Evolutionary conservation across 78 protist genomes (phyloP).

Genomic region (Polysphondylium violaceum): DNA sequence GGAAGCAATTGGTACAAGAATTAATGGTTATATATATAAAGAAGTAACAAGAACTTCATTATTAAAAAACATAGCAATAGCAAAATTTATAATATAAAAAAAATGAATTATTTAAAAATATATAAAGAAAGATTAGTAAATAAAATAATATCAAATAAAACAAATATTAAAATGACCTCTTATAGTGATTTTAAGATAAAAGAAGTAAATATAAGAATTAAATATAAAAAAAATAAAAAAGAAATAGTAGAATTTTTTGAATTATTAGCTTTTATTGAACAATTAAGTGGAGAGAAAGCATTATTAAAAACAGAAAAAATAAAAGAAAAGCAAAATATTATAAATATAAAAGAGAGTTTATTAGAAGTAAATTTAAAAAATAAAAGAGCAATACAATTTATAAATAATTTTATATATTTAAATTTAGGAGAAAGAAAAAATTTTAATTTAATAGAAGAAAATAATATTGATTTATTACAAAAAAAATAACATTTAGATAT

Average conservation of each 20-base stretch:
- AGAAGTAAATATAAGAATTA: neutral
- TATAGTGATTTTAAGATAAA: neutral
- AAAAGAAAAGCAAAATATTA: neutral
- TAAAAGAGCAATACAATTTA: neutral
- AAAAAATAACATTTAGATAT: neutral
- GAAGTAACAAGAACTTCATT: conserved; percentile 2
- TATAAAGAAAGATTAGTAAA: neutral
- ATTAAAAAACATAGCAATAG: conserved; percentile 10
- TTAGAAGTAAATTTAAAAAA: neutral
- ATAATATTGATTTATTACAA: neutral
- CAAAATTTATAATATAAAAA: conserved; percentile 17
- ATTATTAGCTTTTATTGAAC: conserved; percentile 9
- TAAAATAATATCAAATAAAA: neutral
- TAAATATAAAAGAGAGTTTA: neutral
- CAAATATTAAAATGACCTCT: neutral
- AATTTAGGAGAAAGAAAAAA: conserved; percentile 1
- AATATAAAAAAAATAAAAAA: conserved; percentile 12
- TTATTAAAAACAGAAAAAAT: neutral
- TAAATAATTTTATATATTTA: neutral
- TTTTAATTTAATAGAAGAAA: neutral
- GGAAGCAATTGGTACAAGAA: conserved; percentile 11
- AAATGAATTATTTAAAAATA: neutral
- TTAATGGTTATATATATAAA: neutral
- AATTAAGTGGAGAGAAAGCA: conserved; percentile 5
- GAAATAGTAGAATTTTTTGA: neutral